A percentile compares a stretch with the other conserved stretches of the same genome.
phyloP scores from a whole-genome alignment of 2,329 filamentous ascomycete species.

The Fusarium compactum region DNA sequence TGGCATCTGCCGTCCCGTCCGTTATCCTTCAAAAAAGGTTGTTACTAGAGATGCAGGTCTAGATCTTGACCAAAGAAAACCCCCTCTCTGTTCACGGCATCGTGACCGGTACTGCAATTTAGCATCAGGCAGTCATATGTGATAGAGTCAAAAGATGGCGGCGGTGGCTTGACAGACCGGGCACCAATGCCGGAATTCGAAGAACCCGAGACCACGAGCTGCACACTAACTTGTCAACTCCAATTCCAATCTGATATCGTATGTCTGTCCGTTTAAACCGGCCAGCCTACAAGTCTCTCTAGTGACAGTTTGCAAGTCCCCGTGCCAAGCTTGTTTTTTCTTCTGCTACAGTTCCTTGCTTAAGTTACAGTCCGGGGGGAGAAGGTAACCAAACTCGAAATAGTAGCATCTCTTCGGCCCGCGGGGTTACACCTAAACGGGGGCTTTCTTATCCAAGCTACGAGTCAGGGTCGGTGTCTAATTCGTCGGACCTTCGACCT shows the following conservation, averaged over 20 bases:
- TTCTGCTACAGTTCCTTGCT: conserved; percentile 23
- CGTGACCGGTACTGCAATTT: neutral
- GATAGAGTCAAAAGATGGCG: conserved; percentile 13
- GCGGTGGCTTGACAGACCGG: conserved; percentile 23
- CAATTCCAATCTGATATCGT: neutral
- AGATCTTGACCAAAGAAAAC: neutral
- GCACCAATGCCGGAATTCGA: conserved; percentile 13
- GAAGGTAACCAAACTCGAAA: conserved; percentile 18
- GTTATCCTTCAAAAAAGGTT: conserved; percentile 31
- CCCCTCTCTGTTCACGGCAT: conserved; percentile 8
- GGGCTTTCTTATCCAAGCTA: conserved; percentile 2
- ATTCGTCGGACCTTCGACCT: neutral
- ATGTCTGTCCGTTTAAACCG: neutral
- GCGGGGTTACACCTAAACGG: conserved; percentile 9
- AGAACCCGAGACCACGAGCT: conserved; percentile 13
- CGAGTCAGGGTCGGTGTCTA: neutral
- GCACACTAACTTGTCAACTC: neutral
- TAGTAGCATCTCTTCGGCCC: conserved; percentile 17
- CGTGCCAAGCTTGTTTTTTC: conserved; percentile 25
- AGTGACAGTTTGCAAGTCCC: conserved; percentile 11
- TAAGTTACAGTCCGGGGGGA: neutral
- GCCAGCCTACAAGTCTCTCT: neutral
- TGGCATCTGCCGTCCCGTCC: conserved; percentile 29
- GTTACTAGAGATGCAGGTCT: conserved; percentile 5
- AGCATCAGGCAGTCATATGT: neutral